Evolutionary conservation across 768 basidiomycete species (phyloP), one percentile per base, ranked within the genome.

Genomic region (Hygrophoropsis aurantiaca): DNA sequence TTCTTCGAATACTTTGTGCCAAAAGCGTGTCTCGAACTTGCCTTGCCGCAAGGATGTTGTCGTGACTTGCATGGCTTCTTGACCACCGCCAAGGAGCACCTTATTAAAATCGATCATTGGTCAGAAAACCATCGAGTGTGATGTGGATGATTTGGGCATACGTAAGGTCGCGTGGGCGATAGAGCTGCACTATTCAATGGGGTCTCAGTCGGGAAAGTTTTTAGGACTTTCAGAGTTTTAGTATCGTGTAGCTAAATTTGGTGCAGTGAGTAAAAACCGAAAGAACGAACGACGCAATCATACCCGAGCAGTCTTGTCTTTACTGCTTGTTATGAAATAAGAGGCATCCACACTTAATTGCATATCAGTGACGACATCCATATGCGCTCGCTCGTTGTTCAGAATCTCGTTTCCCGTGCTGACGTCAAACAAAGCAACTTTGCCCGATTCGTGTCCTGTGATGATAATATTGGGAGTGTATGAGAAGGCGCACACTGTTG

Each of bases 21-120:
- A 98, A 74, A 99, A 97, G 32, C 94, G 79, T 10, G 93, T 91
- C 71, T 98, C 97, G 66, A 99, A 99, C 69, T 97, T 97, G 18
- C 95, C 97, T 65, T 97, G 91, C 42, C 97, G 83, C 19, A 83
- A 60, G 2, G 92, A 93, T 1, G 95, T 98, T 7, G 93, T 98
- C 11, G 97, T 97, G 42, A 98, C 97, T 59, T 74, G 84, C 92
- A 93, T 95, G 4, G 97, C 97, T 64, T 97, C 95, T 69, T 98
- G 97, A 35, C 97, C 97, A 66, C 97, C 95, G 36, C 97, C 97
- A 19, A 97, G 75, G 25, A 98, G 79, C 35, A 94, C 78, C 90
- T 93, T 46, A 34, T 26, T 2, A 4, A 7, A 4, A 18, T 11
- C 20, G 27, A 32, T 38, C n/a, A 11, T 36, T 34, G 45, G 32